phyloP scores from a whole-genome alignment of 2,329 filamentous ascomycete species.

The Scopulariopsis brevicaulis region DNA sequence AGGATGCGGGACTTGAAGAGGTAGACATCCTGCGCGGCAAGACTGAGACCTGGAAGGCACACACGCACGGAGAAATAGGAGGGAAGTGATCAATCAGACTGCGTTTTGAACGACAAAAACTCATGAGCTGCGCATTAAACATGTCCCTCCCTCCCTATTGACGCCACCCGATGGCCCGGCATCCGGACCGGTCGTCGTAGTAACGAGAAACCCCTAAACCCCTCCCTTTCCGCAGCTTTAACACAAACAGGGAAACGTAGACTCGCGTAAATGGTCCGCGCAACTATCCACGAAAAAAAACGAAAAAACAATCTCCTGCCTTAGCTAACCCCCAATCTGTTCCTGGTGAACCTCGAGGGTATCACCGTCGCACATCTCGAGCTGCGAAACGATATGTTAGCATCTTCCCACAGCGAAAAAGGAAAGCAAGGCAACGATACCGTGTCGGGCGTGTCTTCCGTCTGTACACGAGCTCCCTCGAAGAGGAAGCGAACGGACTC shows the following conservation, averaged over 20 bases:
- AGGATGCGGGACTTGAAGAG: conserved; percentile 48
- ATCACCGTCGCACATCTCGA: conserved; percentile 94
- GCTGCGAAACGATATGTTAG: conserved; percentile 34
- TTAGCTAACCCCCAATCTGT: conserved; percentile 65
- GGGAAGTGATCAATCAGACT: background rate
- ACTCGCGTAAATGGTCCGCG: background rate
- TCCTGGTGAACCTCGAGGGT: conserved; percentile 97
- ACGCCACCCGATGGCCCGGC: background rate
- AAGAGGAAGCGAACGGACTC: conserved; percentile 88
- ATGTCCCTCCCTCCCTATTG: background rate
- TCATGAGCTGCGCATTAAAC: background rate
- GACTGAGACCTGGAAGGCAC: background rate
- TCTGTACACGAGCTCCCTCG: conserved; percentile 86
- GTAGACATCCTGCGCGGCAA: conserved; percentile 15
- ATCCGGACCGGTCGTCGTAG: background rate
- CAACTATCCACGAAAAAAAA: background rate
- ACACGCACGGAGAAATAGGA: background rate
- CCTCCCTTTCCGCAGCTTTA: background rate
- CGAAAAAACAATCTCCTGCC: background rate
- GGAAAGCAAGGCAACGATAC: conserved; percentile 44
- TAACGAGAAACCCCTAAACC: background rate
- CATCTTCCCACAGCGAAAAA: background rate
- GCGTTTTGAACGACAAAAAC: background rate
- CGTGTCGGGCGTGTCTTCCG: conserved; percentile 79
- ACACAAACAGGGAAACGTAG: background rate